These are phyloP conservation scores for Lathyrus tuberosus DNA, from an alignment of 306 rosid genomes.

Conservation along the genomic window DNA sequence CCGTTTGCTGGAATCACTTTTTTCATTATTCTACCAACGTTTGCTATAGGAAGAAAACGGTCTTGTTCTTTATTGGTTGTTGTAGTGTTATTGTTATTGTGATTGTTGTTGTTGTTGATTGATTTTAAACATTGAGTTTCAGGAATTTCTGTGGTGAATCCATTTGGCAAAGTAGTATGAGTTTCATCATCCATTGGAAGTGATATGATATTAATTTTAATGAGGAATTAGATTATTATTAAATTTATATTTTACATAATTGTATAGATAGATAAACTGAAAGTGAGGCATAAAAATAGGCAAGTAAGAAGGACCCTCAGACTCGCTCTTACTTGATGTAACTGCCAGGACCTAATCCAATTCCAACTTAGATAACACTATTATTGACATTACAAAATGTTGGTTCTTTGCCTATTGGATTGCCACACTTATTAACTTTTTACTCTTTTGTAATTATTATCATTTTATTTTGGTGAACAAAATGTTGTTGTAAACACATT, in stretches of 20 bases:
- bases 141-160: conserved; percentile 51
- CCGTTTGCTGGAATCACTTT: conserved; percentile 66
- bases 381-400: conserved; percentile 22
- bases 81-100: neutral
- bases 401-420: too few relatives aligned
- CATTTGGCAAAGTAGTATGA: conserved; percentile 48
- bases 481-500: too few relatives aligned
- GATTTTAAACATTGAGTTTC: conserved; percentile 58
- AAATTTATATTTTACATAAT: conserved; percentile 33
- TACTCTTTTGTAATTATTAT: neutral
- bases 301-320: conserved; percentile 52
- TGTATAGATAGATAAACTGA: conserved; percentile 43
- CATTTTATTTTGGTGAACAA: too few relatives aligned
- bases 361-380: conserved; percentile 40
- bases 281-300: conserved; percentile 64
- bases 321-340: conserved; percentile 59
- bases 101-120: neutral
- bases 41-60: conserved; percentile 76
- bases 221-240: conserved; percentile 29
- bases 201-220: neutral
- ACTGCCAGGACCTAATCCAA: conserved; percentile 36
- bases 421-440: conserved; percentile 4
- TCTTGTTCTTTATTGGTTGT: conserved; percentile 66
- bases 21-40: conserved; percentile 82
- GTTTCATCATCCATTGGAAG: conserved; percentile 56